Evolutionary conservation across 2,329 filamentous ascomycete species (phyloP).

Genomic region (Colletotrichum siamense): DNA sequence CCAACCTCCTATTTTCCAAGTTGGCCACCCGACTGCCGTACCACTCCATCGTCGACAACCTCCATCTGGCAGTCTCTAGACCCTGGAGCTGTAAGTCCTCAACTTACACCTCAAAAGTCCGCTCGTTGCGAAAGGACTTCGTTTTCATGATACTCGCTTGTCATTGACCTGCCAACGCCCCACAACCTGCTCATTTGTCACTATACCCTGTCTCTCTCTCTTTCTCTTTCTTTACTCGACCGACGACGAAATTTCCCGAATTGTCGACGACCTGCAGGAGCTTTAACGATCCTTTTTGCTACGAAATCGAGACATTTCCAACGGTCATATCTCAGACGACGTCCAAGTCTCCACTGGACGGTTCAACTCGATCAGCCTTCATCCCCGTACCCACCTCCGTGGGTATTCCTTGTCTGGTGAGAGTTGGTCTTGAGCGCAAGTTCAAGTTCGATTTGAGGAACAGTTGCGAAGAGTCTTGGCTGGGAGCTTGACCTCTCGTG

Average conservation of each 20-base stretch:
- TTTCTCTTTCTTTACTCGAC: not conserved
- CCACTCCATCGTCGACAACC: constrained; percentile 9
- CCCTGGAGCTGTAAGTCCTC: not conserved
- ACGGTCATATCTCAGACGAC: not conserved
- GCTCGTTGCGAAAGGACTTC: not conserved
- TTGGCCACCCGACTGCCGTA: constrained; percentile 18
- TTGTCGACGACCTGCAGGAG: not conserved
- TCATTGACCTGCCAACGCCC: not conserved
- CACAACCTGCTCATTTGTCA: constrained; percentile 5
- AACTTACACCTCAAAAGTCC: not conserved
- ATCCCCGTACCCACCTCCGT: constrained; percentile 1
- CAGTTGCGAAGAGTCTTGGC: not conserved
- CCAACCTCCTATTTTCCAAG: constrained; percentile 24
- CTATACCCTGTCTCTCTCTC: not conserved
- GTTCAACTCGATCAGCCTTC: not conserved
- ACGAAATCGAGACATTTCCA: not conserved
- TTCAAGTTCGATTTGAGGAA: not conserved
- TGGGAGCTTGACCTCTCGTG: not conserved
- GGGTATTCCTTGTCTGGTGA: constrained; percentile 6
- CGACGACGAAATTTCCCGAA: not conserved
- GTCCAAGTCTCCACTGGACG: not conserved
- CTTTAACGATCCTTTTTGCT: not conserved
- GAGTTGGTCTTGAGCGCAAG: not conserved
- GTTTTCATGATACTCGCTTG: not conserved
- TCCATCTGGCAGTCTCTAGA: not conserved